Percentiles rank a stretch among this genome's conserved stretches.
These are phyloP conservation scores for Herpotrichia juniperi DNA, from an alignment of 2,329 filamentous ascomycete genomes.

Conservation along the genomic window DNA sequence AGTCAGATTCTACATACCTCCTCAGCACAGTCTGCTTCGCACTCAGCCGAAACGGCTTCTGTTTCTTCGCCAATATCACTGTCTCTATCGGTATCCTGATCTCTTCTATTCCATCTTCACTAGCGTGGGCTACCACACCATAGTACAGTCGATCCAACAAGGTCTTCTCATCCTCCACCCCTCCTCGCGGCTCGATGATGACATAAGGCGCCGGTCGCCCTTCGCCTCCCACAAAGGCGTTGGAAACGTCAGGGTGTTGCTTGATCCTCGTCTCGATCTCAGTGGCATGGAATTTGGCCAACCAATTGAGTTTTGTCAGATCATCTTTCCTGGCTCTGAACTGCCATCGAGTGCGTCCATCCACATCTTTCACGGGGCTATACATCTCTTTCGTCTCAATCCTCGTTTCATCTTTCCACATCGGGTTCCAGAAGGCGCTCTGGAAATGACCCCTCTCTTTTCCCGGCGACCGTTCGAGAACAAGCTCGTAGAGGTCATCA, in stretches of 20 bases:
- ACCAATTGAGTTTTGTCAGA: constrained; percentile 24
- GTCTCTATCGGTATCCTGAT: constrained; percentile 22
- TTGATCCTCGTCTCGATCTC: constrained; percentile 21
- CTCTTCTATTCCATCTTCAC: no score
- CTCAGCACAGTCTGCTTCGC: constrained; percentile 18
- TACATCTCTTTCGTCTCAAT: constrained; percentile 47
- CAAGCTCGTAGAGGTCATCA: constrained; percentile 41
- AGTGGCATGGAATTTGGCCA: constrained; percentile 24
- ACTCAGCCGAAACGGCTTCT: constrained; percentile 20
- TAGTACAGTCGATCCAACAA: constrained; percentile 18
- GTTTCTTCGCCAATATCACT: constrained; percentile 14
- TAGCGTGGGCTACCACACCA: no score
- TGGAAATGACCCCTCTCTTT: constrained; percentile 36
- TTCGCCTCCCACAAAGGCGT: constrained; percentile 22
- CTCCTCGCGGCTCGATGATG: constrained; percentile 20
- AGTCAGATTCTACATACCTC: constrained; percentile 23
- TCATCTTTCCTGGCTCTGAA: constrained; percentile 26
- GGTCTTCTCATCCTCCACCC: constrained; percentile 13
- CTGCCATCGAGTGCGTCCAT: constrained; percentile 22
- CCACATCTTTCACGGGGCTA: constrained; percentile 28
- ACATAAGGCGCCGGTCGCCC: constrained; percentile 22
- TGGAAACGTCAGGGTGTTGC: constrained; percentile 13
- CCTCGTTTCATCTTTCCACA: constrained; percentile 26
- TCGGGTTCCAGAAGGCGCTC: constrained; percentile 31
- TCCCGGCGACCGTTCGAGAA: constrained; percentile 30